phyloP scores from a whole-genome alignment of 768 basidiomycete genomes.

The Boletus insuetus region DNA sequence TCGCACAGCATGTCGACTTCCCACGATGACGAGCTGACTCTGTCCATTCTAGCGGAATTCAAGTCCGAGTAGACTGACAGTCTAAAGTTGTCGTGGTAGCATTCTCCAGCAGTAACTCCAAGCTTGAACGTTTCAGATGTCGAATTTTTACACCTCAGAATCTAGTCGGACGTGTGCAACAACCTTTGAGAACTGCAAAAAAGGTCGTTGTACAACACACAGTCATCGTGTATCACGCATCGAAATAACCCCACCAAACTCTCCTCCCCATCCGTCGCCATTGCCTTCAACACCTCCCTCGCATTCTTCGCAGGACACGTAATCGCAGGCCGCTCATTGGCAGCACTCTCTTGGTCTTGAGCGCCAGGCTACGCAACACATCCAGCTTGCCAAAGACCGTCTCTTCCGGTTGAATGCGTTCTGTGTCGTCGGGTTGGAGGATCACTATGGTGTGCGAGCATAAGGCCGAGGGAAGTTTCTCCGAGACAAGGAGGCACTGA shows the following conservation, averaged over 20 bases:
- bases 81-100: too few relatives aligned
- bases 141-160: too few relatives aligned
- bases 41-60: too few relatives aligned
- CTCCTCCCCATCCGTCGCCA: slow-evolving; percentile 25
- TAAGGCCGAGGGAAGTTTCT: slow-evolving; percentile 64
- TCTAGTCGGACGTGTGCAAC: too few relatives aligned
- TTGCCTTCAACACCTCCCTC: slow-evolving; percentile 57
- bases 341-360: slow-evolving; percentile 69
- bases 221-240: not conserved
- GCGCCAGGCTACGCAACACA: slow-evolving; percentile 58
- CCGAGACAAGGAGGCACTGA: slow-evolving; percentile 57
- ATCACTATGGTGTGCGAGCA: slow-evolving; percentile 59
- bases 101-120: too few relatives aligned
- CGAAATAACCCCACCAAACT: slow-evolving; percentile 28
- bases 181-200: too few relatives aligned
- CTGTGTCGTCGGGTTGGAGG: slow-evolving; percentile 46
- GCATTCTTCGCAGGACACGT: slow-evolving; percentile 82
- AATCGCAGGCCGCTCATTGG: slow-evolving; percentile 67
- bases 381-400: slow-evolving; percentile 65
- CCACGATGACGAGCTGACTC: too few relatives aligned
- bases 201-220: too few relatives aligned
- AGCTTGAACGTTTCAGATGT: too few relatives aligned
- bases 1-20: too few relatives aligned
- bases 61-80: too few relatives aligned
- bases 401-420: slow-evolving; percentile 14